These are phyloP conservation scores for Alternaria ventricosa DNA, from an alignment of 2,329 filamentous ascomycete genomes.

Conservation along the genomic window DNA sequence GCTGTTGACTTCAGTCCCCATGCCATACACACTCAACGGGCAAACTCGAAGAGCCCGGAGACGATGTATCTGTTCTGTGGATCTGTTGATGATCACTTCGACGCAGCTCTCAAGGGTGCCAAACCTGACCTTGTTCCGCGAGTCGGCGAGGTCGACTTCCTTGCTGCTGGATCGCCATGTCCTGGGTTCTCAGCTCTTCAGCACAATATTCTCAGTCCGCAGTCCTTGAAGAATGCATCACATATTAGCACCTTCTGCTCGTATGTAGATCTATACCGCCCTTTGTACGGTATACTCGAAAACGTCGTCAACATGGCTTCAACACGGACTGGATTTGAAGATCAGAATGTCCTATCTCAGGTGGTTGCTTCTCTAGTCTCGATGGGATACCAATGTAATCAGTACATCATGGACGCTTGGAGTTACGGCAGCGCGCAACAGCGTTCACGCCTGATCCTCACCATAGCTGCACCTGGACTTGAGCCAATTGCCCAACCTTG, in stretches of 20 bases:
- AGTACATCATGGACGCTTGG: conserved; percentile 73
- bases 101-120: conserved; percentile 59
- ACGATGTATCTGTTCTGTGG: conserved; percentile 67
- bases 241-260: conserved; percentile 79
- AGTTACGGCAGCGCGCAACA: conserved; percentile 70
- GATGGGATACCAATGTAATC: conserved; percentile 76
- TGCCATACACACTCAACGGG: conserved; percentile 76
- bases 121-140: conserved; percentile 56
- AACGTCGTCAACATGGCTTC: conserved; percentile 74
- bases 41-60: conserved; percentile 61
- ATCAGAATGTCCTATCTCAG: conserved; percentile 74
- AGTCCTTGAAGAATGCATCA: conserved; percentile 73
- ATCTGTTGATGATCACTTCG: conserved; percentile 73
- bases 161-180: conserved; percentile 78
- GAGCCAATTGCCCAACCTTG: conserved; percentile 62
- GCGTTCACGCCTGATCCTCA: conserved; percentile 72
- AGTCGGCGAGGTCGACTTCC: conserved; percentile 70
- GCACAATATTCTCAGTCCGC: conserved; percentile 58
- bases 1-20: conserved; percentile 69
- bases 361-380: conserved; percentile 75
- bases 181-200: conserved; percentile 76
- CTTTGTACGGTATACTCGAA: conserved; percentile 77
- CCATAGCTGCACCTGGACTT: conserved; percentile 71
- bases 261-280: conserved; percentile 75
- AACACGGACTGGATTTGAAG: conserved; percentile 50